phyloP scores from a whole-genome alignment of 371 early-diverging fungal genomes.

The Rhizopus arrhizus region DNA sequence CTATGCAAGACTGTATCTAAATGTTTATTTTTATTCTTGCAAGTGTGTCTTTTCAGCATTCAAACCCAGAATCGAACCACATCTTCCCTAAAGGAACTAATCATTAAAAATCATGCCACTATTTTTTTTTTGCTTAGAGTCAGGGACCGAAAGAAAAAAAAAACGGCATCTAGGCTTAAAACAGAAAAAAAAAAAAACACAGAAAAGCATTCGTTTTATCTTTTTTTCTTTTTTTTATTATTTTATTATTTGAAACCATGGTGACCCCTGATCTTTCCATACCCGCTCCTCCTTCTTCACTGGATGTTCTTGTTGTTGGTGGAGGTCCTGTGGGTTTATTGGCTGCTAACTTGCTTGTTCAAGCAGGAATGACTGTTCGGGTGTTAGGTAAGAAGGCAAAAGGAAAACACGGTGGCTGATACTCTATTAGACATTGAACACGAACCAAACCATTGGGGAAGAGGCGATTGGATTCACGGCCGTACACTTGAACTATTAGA shows the following conservation, averaged over 20 bases:
- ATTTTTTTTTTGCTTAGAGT: slow-evolving; percentile 1
- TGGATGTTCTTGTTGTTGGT: slow-evolving; percentile 50
- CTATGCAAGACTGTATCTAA: neutral
- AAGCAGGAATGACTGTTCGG: slow-evolving; percentile 43
- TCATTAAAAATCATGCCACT: slow-evolving; percentile 25
- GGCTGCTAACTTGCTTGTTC: slow-evolving; percentile 41
- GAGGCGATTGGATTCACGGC: slow-evolving; percentile 55
- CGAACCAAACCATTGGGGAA: slow-evolving; percentile 54
- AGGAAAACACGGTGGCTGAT: neutral
- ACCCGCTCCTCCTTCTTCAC: slow-evolving; percentile 28
- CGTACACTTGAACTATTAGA: slow-evolving; percentile 48
- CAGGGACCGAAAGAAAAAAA: neutral
- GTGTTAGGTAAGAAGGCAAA: slow-evolving; percentile 33
- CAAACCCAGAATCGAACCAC: slow-evolving; percentile 12
- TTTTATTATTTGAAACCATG: slow-evolving; percentile 11
- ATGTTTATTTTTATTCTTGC: too few relatives aligned
- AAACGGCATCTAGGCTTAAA: neutral
- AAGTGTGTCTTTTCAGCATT: neutral
- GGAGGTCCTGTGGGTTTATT: slow-evolving; percentile 52
- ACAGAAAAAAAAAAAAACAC: slow-evolving; percentile 8
- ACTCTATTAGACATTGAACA: slow-evolving; percentile 36
- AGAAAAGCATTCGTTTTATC: slow-evolving; percentile 1
- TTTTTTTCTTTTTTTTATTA: slow-evolving; percentile 15
- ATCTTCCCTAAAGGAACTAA: too few relatives aligned
- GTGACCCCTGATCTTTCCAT: slow-evolving; percentile 19